A percentile compares a stretch with the other conserved stretches of the same genome.
phyloP scores from a whole-genome alignment of 768 basidiomycete genomes.

The Xerocomellus amylosporus region DNA sequence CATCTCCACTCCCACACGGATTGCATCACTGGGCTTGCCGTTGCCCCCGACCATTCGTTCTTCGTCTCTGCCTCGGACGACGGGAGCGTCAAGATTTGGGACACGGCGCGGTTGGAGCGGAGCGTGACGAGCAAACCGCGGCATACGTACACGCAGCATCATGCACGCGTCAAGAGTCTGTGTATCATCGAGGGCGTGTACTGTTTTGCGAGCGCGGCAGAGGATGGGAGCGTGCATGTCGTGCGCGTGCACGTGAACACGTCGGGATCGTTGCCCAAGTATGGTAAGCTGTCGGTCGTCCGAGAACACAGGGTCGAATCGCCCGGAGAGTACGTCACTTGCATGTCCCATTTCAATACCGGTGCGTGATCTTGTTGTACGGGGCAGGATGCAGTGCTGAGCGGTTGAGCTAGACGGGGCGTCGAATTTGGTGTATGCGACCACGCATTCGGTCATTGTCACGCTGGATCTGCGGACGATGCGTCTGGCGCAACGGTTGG shows the following conservation, averaged over 20 bases:
- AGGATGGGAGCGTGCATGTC: conserved; percentile 80
- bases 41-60: conserved; percentile 92
- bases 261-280: conserved; percentile 74
- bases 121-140: conserved; percentile 87
- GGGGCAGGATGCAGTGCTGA: neutral
- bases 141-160: conserved; percentile 68
- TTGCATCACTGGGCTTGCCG: conserved; percentile 73
- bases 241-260: conserved; percentile 77
- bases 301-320: conserved; percentile 75
- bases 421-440: conserved; percentile 83
- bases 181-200: conserved; percentile 84
- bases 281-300: conserved; percentile 74
- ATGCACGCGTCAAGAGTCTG: conserved; percentile 63
- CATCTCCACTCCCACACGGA: conserved; percentile 84
- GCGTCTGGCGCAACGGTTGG: conserved; percentile 70
- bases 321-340: conserved; percentile 77
- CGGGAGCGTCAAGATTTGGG: conserved; percentile 91
- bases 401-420: conserved; percentile 50
- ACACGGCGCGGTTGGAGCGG: conserved; percentile 87
- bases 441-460: conserved; percentile 72
- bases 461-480: conserved; percentile 85
- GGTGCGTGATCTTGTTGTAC: conserved; percentile 41
- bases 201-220: conserved; percentile 85
- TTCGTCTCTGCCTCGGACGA: conserved; percentile 94
- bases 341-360: conserved; percentile 77